A percentile compares a stretch with the other conserved stretches of the same genome.
These are phyloP conservation scores for Alternaria tenuissima DNA, from an alignment of 2,329 filamentous ascomycete genomes.

Conservation along the genomic window DNA sequence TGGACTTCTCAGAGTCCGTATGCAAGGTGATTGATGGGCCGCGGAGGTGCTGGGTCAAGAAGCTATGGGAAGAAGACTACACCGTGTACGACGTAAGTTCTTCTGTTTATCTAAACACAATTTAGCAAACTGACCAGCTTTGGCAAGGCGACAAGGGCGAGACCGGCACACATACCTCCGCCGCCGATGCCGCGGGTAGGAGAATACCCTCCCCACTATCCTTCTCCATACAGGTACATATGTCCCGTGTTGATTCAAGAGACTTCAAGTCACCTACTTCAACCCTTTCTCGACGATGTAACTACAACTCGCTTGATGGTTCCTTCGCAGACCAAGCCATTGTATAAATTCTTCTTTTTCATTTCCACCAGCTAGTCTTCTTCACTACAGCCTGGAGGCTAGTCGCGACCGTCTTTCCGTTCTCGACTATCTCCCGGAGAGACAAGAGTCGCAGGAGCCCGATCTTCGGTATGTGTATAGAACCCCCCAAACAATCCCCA, in stretches of 20 bases:
- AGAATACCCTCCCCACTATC: background rate
- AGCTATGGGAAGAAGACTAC: background rate
- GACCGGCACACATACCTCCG: background rate
- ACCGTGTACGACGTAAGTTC: background rate
- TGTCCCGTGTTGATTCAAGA: background rate
- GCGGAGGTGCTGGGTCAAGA: background rate
- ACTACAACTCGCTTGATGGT: background rate
- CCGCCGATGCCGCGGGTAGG: background rate
- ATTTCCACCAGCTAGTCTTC: background rate
- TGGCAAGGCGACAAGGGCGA: background rate
- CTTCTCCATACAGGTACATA: background rate
- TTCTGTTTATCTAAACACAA: background rate
- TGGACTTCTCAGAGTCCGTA: slow-evolving; percentile 17
- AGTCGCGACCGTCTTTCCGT: slow-evolving; percentile 1
- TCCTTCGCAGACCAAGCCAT: background rate
- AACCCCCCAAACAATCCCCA: slow-evolving; percentile 37
- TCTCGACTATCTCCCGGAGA: slow-evolving; percentile 5
- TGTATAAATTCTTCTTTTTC: background rate
- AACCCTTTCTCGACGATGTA: background rate
- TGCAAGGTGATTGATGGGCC: background rate
- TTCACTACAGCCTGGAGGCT: background rate
- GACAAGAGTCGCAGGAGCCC: slow-evolving; percentile 10
- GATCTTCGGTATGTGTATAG: slow-evolving; percentile 39
- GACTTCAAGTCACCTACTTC: background rate
- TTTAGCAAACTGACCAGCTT: slow-evolving; percentile 3